Evolutionary conservation across 768 basidiomycete species (phyloP), one percentile per base, ranked within the genome.

Genomic region (Rhodotorula diobovata): DNA sequence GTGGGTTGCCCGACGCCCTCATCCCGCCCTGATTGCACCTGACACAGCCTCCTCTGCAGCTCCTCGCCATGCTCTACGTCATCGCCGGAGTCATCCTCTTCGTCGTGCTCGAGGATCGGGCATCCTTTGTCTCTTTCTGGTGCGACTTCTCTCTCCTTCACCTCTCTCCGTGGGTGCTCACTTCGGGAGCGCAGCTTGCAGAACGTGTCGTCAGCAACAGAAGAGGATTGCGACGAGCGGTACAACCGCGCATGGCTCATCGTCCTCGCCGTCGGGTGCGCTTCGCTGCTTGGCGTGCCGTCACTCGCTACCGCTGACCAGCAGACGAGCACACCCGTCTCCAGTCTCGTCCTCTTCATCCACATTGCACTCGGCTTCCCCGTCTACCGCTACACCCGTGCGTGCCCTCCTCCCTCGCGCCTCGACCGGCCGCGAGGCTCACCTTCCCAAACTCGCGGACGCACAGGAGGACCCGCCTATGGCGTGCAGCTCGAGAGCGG

Each of bases 361-460:
- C 65, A 67, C 30, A 14, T 63, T 45, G 61, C 64, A 0, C 53
- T 67, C 20, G 72, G 72, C 1, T 73, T 73, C 57, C 68, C 64
- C 11, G 55, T 69, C 34, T 73, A 69, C 50, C 67, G 72, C 14
- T 73, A 69, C 51, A 65, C 72, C 2, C 63, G 72, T 63, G 34
- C 43, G 63, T 53, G 35, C 20, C 23, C 8, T 9, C 43, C 28
- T 37, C 35, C 18, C 54, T 35, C 15, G 10, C 15, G 23, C 9
- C 45, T 20, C 4, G 18, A 18, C 30, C 4, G n/a, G 10, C 11
- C 20, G 1, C 4, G 11, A 20, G 16, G 28, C 48, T 63, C 61
- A 56, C 56, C 32, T 61, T 32, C 30, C 15, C 16, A 34, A 23
- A 16, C 25, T 14, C 3, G 9, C 2, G 2, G 2, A 16, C 51